Base-by-base conservation (phyloP, 352 stramenopile species). In the Pythium aristosporum region DNA sequence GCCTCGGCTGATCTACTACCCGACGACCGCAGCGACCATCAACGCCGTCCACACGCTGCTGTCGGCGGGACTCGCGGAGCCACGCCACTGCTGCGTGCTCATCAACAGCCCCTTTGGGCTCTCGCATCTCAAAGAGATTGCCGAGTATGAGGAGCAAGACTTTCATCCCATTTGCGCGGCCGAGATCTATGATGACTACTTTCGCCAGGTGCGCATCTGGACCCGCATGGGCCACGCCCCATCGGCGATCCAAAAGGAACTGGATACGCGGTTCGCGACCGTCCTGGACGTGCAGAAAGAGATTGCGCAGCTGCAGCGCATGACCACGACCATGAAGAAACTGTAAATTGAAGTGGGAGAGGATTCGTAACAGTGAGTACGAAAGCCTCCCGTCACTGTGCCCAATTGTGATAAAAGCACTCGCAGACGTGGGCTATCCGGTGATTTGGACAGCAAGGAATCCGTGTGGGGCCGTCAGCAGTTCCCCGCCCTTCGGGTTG, bases 161-260 rank as follows among this genome's bases (percentile, higher is more conserved):
- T 88, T 88, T 57, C 64, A 80, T 42, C 76, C 80, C 23, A 80
- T 89, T 41, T 89, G 80, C 42, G 76, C 77, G n/a, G 80, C 80
- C 25, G 75, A 86, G 59, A 81, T 87, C 59, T 86, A 89, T 61
- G 80, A 89, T 56, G 80, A 87, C 48, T 86, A 86, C 67, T 89
- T 86, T 63, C 77, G 75, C n/a, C 77, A 89, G 49, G 77, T 87
- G 18, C 74, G 80, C 32, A 83, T 89, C 47, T 89, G 77, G 80
- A 87, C 77, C 25, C 80, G 80, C 47, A 87, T 89, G 80, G 76
- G 80, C 32, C 69, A 89, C 61, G 80, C 77, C 21, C 54, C 80
- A 2, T 55, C 67, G 18, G 67, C 74, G 7, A 89, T 89, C 42
- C 76, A 87, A 55, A 63, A 61, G 20, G 77, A 89, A 51, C 66